Conservation (phyloP, 2,329 filamentous ascomycete species). For the Penicillium sp. region DNA sequence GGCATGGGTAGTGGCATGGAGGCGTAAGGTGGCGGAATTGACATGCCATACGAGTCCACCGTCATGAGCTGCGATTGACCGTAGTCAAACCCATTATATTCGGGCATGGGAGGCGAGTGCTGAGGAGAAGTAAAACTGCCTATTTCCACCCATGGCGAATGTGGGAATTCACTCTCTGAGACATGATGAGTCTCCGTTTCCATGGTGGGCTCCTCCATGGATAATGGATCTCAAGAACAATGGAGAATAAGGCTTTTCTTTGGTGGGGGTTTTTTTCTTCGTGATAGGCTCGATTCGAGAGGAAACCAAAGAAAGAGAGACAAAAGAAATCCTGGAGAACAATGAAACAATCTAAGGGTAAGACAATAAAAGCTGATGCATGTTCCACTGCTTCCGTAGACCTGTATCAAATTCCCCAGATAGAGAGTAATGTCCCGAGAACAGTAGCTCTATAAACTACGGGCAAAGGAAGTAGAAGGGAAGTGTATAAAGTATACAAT, state of each 20-base stretch:
- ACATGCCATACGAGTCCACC: conserved; percentile 56
- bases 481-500: conserved; percentile 20
- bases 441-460: conserved; percentile 1
- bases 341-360: conserved; percentile 41
- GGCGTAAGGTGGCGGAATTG: conserved; percentile 58
- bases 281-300: conserved; percentile 8
- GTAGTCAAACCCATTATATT: conserved; percentile 67
- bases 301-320: conserved; percentile 8
- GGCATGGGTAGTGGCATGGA: conserved; percentile 71
- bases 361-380: conserved; percentile 52
- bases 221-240: neutral
- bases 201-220: conserved; percentile 51
- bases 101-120: conserved; percentile 68
- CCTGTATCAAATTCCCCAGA: conserved; percentile 36
- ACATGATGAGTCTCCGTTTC: conserved; percentile 47
- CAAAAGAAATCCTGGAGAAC: conserved; percentile 24
- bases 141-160: conserved; percentile 49
- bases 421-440: conserved; percentile 9
- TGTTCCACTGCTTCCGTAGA: conserved; percentile 44
- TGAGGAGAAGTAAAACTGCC: conserved; percentile 55
- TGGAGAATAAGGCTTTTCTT: neutral
- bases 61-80: conserved; percentile 61
- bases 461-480: conserved; percentile 39
- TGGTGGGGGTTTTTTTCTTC: neutral
- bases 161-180: conserved; percentile 46